Conservation (phyloP, 2,329 filamentous ascomycete genomes). For the Furcasterigmium furcatum region DNA sequence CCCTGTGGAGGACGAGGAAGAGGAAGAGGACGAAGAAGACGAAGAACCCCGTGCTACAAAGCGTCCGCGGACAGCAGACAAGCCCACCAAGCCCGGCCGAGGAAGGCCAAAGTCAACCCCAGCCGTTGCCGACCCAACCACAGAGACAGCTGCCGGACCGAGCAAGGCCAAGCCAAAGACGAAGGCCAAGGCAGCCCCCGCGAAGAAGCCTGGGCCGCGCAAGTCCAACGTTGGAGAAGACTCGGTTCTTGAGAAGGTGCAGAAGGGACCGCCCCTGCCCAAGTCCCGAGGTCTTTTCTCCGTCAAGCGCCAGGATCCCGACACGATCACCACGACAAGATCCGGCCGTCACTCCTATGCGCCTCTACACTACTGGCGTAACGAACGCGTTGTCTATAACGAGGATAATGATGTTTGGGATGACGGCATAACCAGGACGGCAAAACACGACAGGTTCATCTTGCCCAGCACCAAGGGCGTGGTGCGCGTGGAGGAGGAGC, state of each 20-base stretch:
- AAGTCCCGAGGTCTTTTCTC: conserved; percentile 53
- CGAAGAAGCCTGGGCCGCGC: conserved; percentile 25
- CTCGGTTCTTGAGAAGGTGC: conserved; percentile 40
- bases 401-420: conserved; percentile 46
- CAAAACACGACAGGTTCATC: conserved; percentile 44
- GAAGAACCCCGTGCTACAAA: conserved; percentile 11
- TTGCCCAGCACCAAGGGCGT: conserved; percentile 73
- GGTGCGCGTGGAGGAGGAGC: conserved; percentile 66
- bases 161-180: conserved; percentile 11
- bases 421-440: conserved; percentile 3
- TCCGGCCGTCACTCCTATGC: conserved; percentile 76
- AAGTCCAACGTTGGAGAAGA: conserved; percentile 42
- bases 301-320: conserved; percentile 42
- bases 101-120: conserved; percentile 8
- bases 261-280: conserved; percentile 53
- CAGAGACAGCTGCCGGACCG: not conserved
- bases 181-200: conserved; percentile 16
- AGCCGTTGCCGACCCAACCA: not conserved
- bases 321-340: conserved; percentile 59
- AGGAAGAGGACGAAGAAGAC: conserved; percentile 1
- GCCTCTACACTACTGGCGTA: conserved; percentile 83
- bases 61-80: conserved; percentile 13
- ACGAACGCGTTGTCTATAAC: conserved; percentile 73
- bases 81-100: conserved; percentile 5
- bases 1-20: not conserved